Percentiles rank a stretch among this genome's conserved stretches.
phyloP scores from a whole-genome alignment of 345 rosid genomes.

The Aquilaria malaccensis region DNA sequence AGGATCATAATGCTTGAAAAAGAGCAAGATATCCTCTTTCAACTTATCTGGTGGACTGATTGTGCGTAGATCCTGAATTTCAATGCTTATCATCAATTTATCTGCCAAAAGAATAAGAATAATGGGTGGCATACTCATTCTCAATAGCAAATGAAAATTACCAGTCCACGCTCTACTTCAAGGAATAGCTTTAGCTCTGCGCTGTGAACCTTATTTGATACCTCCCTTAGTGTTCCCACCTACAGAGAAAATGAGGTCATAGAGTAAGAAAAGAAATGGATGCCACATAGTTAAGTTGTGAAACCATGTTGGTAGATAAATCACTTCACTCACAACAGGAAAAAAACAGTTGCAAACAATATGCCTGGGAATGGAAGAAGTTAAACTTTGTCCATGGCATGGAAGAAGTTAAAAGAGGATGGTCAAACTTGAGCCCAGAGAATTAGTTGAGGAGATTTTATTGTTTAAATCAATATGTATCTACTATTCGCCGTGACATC shows the following conservation, averaged over 20 bases:
- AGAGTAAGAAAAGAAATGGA: no score
- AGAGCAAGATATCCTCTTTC: constrained; percentile 61
- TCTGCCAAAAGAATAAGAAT: not conserved
- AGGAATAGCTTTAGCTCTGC: constrained; percentile 62
- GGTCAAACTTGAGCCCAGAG: no score
- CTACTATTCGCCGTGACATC: no score
- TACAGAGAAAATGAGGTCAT: constrained; percentile 11
- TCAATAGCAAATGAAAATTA: constrained; percentile 17
- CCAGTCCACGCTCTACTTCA: constrained; percentile 69
- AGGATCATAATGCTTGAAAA: constrained; percentile 71
- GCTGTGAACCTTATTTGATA: constrained; percentile 48
- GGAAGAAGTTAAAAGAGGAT: no score
- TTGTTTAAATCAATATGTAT: no score
- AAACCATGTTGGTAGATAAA: no score
- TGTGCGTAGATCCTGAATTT: constrained; percentile 46
- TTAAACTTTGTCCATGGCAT: no score
- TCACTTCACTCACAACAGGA: no score
- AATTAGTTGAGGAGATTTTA: no score
- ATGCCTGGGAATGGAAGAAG: no score
- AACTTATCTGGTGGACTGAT: constrained; percentile 49
- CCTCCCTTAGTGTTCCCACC: constrained; percentile 70
- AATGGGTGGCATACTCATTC: not conserved
- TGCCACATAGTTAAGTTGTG: no score
- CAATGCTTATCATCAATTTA: constrained; percentile 8
- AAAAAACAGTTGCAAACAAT: no score